phyloP scores from a whole-genome alignment of 2,329 filamentous ascomycete genomes.

The Botryotinia convoluta region DNA sequence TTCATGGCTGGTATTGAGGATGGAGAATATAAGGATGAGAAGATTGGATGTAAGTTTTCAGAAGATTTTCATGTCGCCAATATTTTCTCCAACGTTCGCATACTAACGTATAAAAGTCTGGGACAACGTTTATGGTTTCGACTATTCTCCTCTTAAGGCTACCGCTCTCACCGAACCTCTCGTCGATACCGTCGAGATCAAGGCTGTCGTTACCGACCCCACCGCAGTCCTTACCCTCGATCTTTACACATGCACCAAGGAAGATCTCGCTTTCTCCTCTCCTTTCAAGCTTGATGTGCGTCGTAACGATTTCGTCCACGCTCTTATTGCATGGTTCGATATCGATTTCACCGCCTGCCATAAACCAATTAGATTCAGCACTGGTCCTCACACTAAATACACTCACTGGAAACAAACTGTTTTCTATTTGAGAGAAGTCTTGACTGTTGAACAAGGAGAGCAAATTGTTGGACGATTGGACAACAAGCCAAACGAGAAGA shows the following conservation, averaged over 20 bases:
- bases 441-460: conserved; percentile 89
- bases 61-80: not conserved
- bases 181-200: conserved; percentile 96
- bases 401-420: conserved; percentile 99
- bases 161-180: conserved; percentile 93
- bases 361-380: conserved; percentile 96
- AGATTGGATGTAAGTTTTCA: conserved; percentile 84
- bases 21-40: conserved; percentile 99
- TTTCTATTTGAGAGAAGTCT: conserved; percentile 90
- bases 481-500: conserved; percentile 90
- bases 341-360: conserved; percentile 98
- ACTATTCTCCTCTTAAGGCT: conserved; percentile 90
- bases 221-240: conserved; percentile 82
- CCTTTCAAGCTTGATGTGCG: conserved; percentile 74
- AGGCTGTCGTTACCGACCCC: conserved; percentile 94
- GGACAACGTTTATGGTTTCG: conserved; percentile 98
- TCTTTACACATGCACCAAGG: conserved; percentile 82
- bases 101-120: conserved; percentile 65
- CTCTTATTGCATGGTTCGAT: conserved; percentile 97
- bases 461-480: conserved; percentile 68
- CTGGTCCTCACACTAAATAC: conserved; percentile 96
- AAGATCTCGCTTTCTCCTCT: conserved; percentile 79
- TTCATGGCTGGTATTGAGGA: conserved; percentile 97
- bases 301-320: conserved; percentile 93
- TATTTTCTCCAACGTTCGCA: not conserved